Evolutionary conservation across 2,329 filamentous ascomycete species (phyloP).

Genomic region (Parascedosporium putredinis): DNA sequence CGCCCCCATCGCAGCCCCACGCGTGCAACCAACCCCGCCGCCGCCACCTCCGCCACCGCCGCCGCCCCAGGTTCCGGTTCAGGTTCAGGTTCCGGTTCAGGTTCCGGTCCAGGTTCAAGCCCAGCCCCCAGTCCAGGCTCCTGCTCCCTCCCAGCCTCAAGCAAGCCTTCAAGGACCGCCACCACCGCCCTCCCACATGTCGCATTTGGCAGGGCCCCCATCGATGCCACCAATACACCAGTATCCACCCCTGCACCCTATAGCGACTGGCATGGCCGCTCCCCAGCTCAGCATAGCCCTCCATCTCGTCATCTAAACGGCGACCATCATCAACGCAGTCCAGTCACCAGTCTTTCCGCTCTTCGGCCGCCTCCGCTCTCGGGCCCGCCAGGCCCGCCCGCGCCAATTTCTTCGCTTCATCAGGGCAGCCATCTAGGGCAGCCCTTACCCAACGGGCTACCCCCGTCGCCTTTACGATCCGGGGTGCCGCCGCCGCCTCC

Average conservation of each 20-base stretch:
- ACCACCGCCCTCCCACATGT: not conserved
- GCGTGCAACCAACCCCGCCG: conserved; percentile 11
- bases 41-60: conserved; percentile 11
- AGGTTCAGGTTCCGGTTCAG: too few relatives aligned
- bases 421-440: conserved; percentile 31
- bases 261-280: conserved; percentile 9
- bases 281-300: conserved; percentile 31
- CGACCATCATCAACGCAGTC: conserved; percentile 23
- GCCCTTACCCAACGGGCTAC: conserved; percentile 25
- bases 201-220: conserved; percentile 10
- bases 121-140: conserved; percentile 4
- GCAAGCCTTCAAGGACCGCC: too few relatives aligned
- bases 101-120: too few relatives aligned
- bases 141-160: too few relatives aligned
- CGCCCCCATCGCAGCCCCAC: not conserved
- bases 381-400: conserved; percentile 30
- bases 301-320: conserved; percentile 40
- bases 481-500: not conserved
- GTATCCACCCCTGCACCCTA: conserved; percentile 17
- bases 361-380: conserved; percentile 39
- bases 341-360: conserved; percentile 27
- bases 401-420: conserved; percentile 27
- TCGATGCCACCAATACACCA: conserved; percentile 16
- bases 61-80: conserved; percentile 8
- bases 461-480: conserved; percentile 16